phyloP scores from a whole-genome alignment of 2,329 filamentous ascomycete species.

The Lecanicillium sp. region DNA sequence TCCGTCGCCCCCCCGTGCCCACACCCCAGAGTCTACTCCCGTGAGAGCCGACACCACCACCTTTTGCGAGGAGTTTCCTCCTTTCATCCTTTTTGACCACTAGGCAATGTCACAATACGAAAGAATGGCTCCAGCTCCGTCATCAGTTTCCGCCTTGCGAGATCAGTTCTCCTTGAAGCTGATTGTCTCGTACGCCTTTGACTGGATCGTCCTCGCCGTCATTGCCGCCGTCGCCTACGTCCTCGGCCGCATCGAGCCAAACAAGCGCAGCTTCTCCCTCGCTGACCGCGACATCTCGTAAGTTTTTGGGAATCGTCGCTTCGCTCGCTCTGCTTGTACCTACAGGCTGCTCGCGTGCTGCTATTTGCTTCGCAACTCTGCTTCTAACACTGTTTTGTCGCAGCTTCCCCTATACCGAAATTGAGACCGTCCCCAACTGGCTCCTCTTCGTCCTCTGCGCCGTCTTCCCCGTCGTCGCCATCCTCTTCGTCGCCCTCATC shows the following conservation, averaged over 20 bases:
- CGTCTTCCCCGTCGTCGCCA: slow-evolving; percentile 57
- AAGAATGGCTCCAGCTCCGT: slow-evolving; percentile 18
- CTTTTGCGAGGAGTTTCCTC: background rate
- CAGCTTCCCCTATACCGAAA: slow-evolving; percentile 60
- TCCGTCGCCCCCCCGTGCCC: background rate
- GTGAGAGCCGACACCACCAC: background rate
- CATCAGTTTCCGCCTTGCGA: slow-evolving; percentile 11
- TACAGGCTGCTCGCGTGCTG: slow-evolving; percentile 1
- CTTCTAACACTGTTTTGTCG: background rate
- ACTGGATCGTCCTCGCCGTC: slow-evolving; percentile 62
- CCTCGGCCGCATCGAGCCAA: slow-evolving; percentile 54
- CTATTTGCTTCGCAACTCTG: no score
- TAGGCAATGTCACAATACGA: slow-evolving; percentile 21
- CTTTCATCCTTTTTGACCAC: slow-evolving; percentile 1
- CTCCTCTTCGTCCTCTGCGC: slow-evolving; percentile 58
- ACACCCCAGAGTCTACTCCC: background rate
- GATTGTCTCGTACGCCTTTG: slow-evolving; percentile 61
- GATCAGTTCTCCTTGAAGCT: slow-evolving; percentile 23
- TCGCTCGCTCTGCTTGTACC: slow-evolving; percentile 9
- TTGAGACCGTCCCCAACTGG: slow-evolving; percentile 65
- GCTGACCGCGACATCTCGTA: slow-evolving; percentile 67
- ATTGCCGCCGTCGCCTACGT: slow-evolving; percentile 50
- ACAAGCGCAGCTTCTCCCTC: slow-evolving; percentile 64
- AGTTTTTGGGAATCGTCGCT: slow-evolving; percentile 17
- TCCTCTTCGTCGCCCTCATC: slow-evolving; percentile 59